phyloP scores from a whole-genome alignment of 2,329 filamentous ascomycete species.

The Xylariomycetidae sp. region DNA sequence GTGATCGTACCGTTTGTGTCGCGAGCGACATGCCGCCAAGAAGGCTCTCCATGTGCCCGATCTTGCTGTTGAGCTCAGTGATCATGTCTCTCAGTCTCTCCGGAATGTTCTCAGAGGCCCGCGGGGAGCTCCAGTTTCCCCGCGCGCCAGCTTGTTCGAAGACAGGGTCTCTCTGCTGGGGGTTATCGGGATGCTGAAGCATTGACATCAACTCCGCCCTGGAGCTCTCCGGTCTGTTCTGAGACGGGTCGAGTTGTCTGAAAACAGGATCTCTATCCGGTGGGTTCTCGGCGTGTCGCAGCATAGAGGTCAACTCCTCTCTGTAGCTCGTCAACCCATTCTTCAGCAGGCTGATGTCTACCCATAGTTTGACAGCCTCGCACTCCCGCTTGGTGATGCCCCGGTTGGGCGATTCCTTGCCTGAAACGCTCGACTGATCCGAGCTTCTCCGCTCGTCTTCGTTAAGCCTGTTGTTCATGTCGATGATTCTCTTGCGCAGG shows the following conservation, averaged over 20 bases:
- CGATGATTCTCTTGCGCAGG: conserved; percentile 9
- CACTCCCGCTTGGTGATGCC: conserved; percentile 13
- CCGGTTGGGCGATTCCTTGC: no score
- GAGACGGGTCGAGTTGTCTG: no score
- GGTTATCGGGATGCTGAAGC: no score
- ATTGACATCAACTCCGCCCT: no score
- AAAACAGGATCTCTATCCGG: no score
- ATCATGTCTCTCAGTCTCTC: conserved; percentile 12
- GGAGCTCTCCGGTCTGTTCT: no score
- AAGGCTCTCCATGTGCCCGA: conserved; percentile 5
- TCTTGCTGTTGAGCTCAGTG: conserved; percentile 12
- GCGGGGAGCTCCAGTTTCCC: no score
- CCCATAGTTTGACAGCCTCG: conserved; percentile 11
- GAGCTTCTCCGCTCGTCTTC: conserved; percentile 1
- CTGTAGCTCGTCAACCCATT: conserved; percentile 13
- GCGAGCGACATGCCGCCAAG: conserved; percentile 12
- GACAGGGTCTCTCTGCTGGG: no score
- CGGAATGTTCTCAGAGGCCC: conserved; percentile 7
- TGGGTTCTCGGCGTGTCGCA: conserved; percentile 1
- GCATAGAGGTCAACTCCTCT: conserved; percentile 8
- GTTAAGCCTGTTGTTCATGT: conserved; percentile 10
- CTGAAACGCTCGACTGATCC: neutral
- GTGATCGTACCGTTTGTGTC: conserved; percentile 13
- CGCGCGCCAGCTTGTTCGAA: no score
- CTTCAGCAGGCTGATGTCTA: conserved; percentile 11